These are phyloP conservation scores for Suillus discolor DNA, from an alignment of 768 basidiomycete species.

Conservation along the genomic window DNA sequence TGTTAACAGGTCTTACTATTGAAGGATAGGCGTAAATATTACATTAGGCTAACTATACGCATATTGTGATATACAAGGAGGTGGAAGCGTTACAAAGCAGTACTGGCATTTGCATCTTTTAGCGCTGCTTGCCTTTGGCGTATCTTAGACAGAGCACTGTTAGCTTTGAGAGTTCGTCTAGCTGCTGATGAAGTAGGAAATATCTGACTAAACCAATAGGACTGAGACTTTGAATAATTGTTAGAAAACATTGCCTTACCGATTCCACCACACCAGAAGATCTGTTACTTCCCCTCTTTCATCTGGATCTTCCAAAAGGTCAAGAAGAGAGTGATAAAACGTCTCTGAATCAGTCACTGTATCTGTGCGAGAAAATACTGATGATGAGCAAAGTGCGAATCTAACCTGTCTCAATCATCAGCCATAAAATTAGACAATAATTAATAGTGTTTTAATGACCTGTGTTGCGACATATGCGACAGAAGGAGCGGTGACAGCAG, in stretches of 20 bases:
- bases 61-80: too few species aligned
- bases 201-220: too few species aligned
- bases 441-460: constrained; percentile 6
- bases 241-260: constrained; percentile 11
- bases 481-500: constrained; percentile 16
- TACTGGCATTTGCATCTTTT: too few species aligned
- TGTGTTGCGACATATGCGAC: constrained; percentile 26
- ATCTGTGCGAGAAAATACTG: constrained; percentile 22
- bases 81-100: too few species aligned
- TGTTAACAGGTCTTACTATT: too few species aligned
- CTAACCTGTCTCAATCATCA: constrained; percentile 11
- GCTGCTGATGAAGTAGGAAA: constrained; percentile 5
- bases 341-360: constrained; percentile 10
- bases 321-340: constrained; percentile 24
- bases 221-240: too few species aligned
- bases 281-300: constrained; percentile 18
- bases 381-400: constrained; percentile 20
- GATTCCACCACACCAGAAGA: constrained; percentile 23
- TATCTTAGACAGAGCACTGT: constrained; percentile 10
- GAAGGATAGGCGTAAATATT: too few species aligned
- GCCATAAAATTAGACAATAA: neutral
- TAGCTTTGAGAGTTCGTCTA: neutral
- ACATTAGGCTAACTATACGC: too few species aligned
- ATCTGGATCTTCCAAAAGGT: constrained; percentile 22
- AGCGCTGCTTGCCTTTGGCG: too few species aligned